phyloP scores from a whole-genome alignment of 2,329 filamentous ascomycete genomes.

The Colletotrichum gloeosporioides region DNA sequence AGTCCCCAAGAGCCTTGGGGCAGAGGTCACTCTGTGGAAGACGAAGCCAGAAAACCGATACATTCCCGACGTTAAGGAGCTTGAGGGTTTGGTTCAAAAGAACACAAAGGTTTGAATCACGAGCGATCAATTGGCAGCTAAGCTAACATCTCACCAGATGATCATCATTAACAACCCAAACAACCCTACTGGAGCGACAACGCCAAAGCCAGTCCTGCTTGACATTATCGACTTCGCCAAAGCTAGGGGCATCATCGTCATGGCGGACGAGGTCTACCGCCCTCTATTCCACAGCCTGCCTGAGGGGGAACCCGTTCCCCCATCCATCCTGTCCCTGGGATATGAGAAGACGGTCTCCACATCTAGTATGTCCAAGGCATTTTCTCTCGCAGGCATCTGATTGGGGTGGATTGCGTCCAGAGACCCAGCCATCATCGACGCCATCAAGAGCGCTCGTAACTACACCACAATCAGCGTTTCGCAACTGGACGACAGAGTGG shows the following conservation, averaged over 20 bases:
- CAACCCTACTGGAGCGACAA: conserved; percentile 79
- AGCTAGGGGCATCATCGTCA: conserved; percentile 66
- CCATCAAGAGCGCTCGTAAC: conserved; percentile 70
- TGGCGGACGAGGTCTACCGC: conserved; percentile 83
- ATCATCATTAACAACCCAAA: conserved; percentile 75
- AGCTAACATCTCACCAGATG: conserved; percentile 37
- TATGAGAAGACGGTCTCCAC: conserved; percentile 78
- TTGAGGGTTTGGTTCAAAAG: conserved; percentile 66
- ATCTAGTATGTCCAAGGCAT: conserved; percentile 87
- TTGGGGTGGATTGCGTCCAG: conserved; percentile 82
- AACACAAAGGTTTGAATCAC: conserved; percentile 65
- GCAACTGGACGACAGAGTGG: conserved; percentile 79
- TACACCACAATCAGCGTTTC: conserved; percentile 89
- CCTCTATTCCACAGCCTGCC: conserved; percentile 77
- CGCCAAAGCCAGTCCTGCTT: conserved; percentile 65
- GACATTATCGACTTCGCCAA: conserved; percentile 68
- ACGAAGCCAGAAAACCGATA: conserved; percentile 67
- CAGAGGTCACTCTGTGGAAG: conserved; percentile 77
- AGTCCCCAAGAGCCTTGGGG: conserved; percentile 73
- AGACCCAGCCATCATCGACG: conserved; percentile 63
- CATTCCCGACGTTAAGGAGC: conserved; percentile 66
- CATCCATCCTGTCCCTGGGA: conserved; percentile 73
- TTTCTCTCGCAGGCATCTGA: conserved; percentile 80
- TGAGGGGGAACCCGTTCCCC: conserved; percentile 53
- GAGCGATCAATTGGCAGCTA: neutral